Conservation (phyloP, 345 rosid genomes). For the Populus davidiana region DNA sequence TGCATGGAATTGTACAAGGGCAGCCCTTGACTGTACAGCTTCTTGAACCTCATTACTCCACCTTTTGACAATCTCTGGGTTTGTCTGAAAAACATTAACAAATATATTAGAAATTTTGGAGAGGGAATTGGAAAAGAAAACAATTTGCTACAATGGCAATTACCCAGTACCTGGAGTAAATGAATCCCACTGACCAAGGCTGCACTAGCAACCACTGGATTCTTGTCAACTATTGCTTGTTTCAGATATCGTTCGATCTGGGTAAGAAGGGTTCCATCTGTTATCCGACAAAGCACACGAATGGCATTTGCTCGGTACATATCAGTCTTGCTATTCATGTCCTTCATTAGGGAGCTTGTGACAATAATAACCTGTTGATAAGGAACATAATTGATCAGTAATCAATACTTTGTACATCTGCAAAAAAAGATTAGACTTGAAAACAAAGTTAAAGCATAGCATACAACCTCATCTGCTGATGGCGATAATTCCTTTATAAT, state of each 20-base stretch:
- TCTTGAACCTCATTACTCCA: constrained; percentile 99
- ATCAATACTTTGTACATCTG: background rate
- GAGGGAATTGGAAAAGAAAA: background rate
- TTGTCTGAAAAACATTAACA: constrained; percentile 15
- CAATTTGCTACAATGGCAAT: background rate
- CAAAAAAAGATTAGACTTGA: background rate
- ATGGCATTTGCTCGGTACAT: constrained; percentile 98
- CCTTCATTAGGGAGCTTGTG: constrained; percentile 97
- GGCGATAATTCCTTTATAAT: constrained; percentile 97
- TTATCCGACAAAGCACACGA: constrained; percentile 92
- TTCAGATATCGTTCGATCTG: constrained; percentile 94
- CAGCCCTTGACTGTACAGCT: constrained; percentile 95
- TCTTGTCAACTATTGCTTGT: constrained; percentile 98
- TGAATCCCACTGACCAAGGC: constrained; percentile 97
- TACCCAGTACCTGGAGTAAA: constrained; percentile 68
- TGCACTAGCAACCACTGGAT: constrained; percentile 98
- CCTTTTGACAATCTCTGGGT: constrained; percentile 69
- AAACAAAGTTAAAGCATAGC: constrained; percentile 1
- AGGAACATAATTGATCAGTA: constrained; percentile 19
- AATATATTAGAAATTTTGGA: constrained; percentile 1
- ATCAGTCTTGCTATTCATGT: constrained; percentile 98
- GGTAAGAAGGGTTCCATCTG: constrained; percentile 87
- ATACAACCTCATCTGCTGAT: constrained; percentile 89
- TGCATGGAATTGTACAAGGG: constrained; percentile 98
- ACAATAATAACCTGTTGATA: constrained; percentile 78